Evolutionary conservation across 495 filamentous ascomycete species (phyloP).

Genomic region (Baudoinia panamericana): DNA sequence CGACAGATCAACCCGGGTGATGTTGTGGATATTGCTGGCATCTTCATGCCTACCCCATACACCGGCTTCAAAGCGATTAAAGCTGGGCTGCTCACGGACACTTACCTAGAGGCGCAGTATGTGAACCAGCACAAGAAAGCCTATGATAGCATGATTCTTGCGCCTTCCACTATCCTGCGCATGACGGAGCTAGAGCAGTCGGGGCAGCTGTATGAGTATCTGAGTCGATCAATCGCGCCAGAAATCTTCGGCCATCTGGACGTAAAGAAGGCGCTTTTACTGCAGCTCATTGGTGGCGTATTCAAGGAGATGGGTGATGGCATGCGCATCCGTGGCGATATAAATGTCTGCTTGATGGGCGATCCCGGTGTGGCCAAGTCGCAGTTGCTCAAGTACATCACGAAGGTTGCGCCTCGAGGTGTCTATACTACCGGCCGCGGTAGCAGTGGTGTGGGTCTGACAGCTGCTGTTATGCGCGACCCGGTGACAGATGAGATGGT

Average conservation of each 20-base stretch:
- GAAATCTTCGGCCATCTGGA: constrained; percentile 95
- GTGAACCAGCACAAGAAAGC: constrained; percentile 94
- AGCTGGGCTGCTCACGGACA: constrained; percentile 88
- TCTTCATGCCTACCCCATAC: constrained; percentile 94
- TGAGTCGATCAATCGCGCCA: constrained; percentile 89
- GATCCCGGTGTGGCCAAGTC: constrained; percentile 99
- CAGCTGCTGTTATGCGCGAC: constrained; percentile 95
- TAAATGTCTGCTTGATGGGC: constrained; percentile 98
- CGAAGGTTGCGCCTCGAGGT: constrained; percentile 91
- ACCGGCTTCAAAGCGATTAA: constrained; percentile 95
- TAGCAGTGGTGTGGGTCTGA: constrained; percentile 91
- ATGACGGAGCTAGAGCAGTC: constrained; percentile 69
- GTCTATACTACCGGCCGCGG: constrained; percentile 97
- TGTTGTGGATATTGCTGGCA: constrained; percentile 80
- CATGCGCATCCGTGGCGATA: constrained; percentile 95
- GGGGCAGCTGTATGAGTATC: constrained; percentile 85
- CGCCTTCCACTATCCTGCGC: constrained; percentile 59
- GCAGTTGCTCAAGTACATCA: constrained; percentile 93
- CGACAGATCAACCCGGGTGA: constrained; percentile 85
- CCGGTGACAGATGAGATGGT: constrained; percentile 99
- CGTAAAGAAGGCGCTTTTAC: constrained; percentile 91
- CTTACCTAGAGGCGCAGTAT: constrained; percentile 88
- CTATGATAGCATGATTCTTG: constrained; percentile 74
- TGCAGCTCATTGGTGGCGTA: constrained; percentile 90
- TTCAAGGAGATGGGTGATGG: constrained; percentile 96